Percentiles rank a stretch among this genome's conserved stretches.
phyloP scores from a whole-genome alignment of 2,329 filamentous ascomycete genomes.

The Massarina eburnea region DNA sequence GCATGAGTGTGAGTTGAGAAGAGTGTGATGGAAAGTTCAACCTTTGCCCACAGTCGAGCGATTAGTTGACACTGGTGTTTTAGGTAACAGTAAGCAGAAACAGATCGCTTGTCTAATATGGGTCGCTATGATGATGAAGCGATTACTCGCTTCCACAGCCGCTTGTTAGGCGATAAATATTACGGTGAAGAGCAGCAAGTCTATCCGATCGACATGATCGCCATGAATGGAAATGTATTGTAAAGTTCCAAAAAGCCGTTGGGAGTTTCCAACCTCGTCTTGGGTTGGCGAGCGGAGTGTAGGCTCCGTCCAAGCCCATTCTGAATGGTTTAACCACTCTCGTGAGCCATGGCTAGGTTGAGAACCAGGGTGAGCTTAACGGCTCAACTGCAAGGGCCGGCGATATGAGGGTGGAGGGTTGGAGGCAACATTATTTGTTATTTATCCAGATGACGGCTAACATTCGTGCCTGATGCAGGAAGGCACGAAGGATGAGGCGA shows the following conservation, averaged over 20 bases:
- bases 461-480: too few species aligned
- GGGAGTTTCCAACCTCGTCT: neutral
- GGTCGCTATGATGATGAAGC: conserved; percentile 9
- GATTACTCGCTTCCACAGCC: neutral
- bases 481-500: conserved; percentile 3
- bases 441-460: conserved; percentile 10
- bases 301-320: conserved; percentile 6
- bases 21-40: neutral
- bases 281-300: conserved; percentile 5
- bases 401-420: neutral
- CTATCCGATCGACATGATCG: neutral
- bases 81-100: conserved; percentile 21
- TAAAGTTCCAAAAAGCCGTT: neutral
- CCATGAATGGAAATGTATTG: too few species aligned
- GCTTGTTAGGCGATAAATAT: neutral
- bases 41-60: neutral
- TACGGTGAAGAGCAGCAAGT: neutral
- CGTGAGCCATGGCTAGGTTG: neutral
- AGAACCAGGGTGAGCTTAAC: too few species aligned
- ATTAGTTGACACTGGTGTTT: conserved; percentile 9
- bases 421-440: conserved; percentile 10
- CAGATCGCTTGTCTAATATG: conserved; percentile 7
- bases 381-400: too few species aligned
- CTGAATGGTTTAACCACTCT: conserved; percentile 2
- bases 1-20: neutral